Evolutionary conservation across 1,284 basidiomycete species (phyloP), one percentile per base, ranked within the genome.

Genomic region (Afroboletus lepidellus): DNA sequence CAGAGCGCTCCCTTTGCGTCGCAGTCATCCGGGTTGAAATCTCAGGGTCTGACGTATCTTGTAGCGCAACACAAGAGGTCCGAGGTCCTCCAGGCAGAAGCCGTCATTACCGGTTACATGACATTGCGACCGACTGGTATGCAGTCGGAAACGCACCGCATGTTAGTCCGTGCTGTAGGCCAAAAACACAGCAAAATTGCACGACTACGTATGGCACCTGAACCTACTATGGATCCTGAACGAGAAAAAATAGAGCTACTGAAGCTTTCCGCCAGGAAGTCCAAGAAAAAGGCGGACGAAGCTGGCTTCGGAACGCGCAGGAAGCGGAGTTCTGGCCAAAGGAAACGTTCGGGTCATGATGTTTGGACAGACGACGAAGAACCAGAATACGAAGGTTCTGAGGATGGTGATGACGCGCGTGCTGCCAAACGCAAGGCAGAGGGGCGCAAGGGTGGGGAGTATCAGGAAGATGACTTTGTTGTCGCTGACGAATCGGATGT

Each of bases 41-140:
- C 79, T 12, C 84, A 90, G 60, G 87, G 89, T 25, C 75, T 92
- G 38, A 90, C 91, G 8, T 96, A 95, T 72, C 84, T 95, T 55
- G 90, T 94, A 55, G 90, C 92, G 12, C 92, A 94, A 61, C 92
- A 96, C 73, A 87, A 89, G 62, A 85, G 88, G 46, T 89, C 89
- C 7, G 84, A 89, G 57, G 83, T 96, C 20, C 77, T 94, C 36
- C 92, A 95, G 69, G 80, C 90, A 21, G 92, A 95, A 69, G 85
- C 87, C 1, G 77, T 90, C 55, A 78, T 96, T 55, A 87, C 89
- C 2, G 93, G 92, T 29, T 84, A 86, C 61, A 86, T 96, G 78
- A 80, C 85, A 18, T 77, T 96, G 58, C 85, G 88, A 11, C 94
- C 93, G 0, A 91, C 90, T 9, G 88, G 90, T 55, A 91, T 95